phyloP scores from a whole-genome alignment of 2,329 filamentous ascomycete species.

The Aureobasidium sp. region DNA sequence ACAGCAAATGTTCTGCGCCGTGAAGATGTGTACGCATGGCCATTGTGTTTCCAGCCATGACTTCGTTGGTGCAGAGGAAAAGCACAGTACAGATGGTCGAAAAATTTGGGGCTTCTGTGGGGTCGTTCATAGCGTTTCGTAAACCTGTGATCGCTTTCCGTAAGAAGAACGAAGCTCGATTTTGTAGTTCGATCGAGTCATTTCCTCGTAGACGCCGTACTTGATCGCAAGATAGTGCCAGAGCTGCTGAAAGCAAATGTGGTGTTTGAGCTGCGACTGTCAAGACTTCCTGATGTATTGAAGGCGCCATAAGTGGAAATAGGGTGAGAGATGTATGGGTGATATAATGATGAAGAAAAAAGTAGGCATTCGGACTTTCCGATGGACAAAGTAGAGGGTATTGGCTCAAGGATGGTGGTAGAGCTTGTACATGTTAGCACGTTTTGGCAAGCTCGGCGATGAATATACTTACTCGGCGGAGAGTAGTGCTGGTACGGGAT shows the following conservation, averaged over 20 bases:
- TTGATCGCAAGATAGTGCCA: slow-evolving; percentile 9
- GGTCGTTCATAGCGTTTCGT: not conserved
- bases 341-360: slow-evolving; percentile 10
- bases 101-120: not conserved
- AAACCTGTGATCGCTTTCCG: slow-evolving; percentile 3
- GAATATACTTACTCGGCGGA: not conserved
- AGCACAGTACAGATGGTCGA: slow-evolving; percentile 7
- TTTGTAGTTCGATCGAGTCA: not conserved
- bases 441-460: not conserved
- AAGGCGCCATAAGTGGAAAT: not conserved
- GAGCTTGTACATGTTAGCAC: not conserved
- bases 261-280: slow-evolving; percentile 6
- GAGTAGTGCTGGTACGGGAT: not conserved
- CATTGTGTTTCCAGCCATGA: slow-evolving; percentile 4
- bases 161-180: not conserved
- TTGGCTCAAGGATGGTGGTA: slow-evolving; percentile 2
- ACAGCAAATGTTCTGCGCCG: slow-evolving; percentile 4
- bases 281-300: not conserved
- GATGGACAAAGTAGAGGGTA: slow-evolving; percentile 7
- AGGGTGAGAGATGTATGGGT: slow-evolving; percentile 1
- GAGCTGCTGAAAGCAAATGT: slow-evolving; percentile 4
- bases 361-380: slow-evolving; percentile 3
- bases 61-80: slow-evolving; percentile 4
- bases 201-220: not conserved
- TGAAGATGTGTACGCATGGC: slow-evolving; percentile 6